Conservation (phyloP, 2,329 filamentous ascomycete genomes). For the Colletotrichum godetiae region DNA sequence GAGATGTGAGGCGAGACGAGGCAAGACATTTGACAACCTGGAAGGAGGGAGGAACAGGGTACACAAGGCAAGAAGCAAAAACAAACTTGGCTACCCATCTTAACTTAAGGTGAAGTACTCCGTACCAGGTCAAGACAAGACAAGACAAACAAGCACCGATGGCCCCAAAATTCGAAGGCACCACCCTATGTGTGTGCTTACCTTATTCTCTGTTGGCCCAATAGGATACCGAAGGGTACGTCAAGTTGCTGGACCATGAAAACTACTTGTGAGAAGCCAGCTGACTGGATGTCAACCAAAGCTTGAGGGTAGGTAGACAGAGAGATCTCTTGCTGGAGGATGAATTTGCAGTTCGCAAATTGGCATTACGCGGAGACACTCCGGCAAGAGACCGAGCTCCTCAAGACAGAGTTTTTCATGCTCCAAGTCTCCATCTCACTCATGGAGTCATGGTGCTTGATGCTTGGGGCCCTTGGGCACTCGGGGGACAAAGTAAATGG, state of each 20-base stretch:
- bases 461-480: background rate
- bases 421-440: background rate
- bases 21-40: background rate
- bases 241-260: background rate
- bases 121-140: background rate
- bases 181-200: background rate
- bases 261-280: background rate
- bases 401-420: background rate
- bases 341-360: background rate
- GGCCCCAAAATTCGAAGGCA: background rate
- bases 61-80: background rate
- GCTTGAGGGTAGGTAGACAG: background rate
- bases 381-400: background rate
- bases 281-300: background rate
- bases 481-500: no score
- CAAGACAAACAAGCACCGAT: background rate
- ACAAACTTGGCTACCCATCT: background rate
- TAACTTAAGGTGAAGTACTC: background rate
- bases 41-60: background rate
- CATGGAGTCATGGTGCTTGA: background rate
- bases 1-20: background rate
- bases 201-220: background rate
- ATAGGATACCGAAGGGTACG: background rate
- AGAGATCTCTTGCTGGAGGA: background rate
- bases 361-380: background rate